Base-by-base conservation (phyloP, 2,329 filamentous ascomycete species). In the Alternaria rosae region DNA sequence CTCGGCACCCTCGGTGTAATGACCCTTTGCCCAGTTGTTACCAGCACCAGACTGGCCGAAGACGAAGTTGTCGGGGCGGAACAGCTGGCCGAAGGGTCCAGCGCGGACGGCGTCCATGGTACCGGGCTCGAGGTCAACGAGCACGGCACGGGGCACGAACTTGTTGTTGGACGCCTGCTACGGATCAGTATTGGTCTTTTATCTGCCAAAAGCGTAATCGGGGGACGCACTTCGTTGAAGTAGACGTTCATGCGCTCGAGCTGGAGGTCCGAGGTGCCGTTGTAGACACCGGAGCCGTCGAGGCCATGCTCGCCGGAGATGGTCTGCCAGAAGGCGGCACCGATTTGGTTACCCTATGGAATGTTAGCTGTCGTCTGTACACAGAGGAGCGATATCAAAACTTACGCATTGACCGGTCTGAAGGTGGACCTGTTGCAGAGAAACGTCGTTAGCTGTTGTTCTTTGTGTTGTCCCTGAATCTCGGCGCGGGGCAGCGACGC, bases 11-110 rank as follows among this genome's bases (percentile, higher is more conserved):
- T 99, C 95, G 71, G 95, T 99, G 89, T 99, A 99, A 84, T 99
- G 95, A 86, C 95, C 95, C 91, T 98, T 99, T 84, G 95, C 95
- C 95, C 95, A 99, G 91, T 98, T 98, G 93, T 99, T 99, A 86
- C 95, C 95, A 83, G 95, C 95, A 89, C 95, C 94, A 78, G 95
- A 98, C 87, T 98, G 95, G 78, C 95, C 95, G 84, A 98, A 98
- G 81, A 98, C 93, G 85, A 98, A 98, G 91, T 98, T 99, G 87
- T 99, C 95, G 82, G 95, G 95, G 72, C 95, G 94, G 93, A 99
- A 98, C 75, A 99, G 93, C 87, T 97, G 92, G 76, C 95, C 95
- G 82, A 98, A 98, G 73, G 95, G 95, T 83, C 95, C 94, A 76
- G 94, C 92, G 82, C 94, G 94, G 86, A 99, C 94, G 75, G 95